phyloP scores from a whole-genome alignment of 495 filamentous ascomycete species.

The Sabuloglossum arenarium region DNA sequence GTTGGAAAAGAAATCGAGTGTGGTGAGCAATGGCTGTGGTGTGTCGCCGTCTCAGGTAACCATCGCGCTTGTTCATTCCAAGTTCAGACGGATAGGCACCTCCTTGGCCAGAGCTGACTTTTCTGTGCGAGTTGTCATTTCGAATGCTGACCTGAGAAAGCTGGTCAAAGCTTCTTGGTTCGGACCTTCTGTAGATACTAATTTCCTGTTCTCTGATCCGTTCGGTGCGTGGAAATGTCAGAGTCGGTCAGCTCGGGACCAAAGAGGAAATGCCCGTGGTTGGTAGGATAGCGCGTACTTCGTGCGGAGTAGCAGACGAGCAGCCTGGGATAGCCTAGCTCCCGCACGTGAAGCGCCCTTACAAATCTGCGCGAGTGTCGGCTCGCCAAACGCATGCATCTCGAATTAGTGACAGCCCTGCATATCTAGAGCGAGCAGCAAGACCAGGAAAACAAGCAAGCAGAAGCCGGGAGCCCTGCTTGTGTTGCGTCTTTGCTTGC shows the following conservation, averaged over 20 bases:
- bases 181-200: too few species aligned
- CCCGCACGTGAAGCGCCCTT: not conserved
- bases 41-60: not conserved
- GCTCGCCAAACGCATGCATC: not conserved
- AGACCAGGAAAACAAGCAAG: too few species aligned
- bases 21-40: not conserved
- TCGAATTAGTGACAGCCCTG: slow-evolving; percentile 1
- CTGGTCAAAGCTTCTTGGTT: too few species aligned
- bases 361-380: not conserved
- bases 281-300: not conserved
- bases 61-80: not conserved
- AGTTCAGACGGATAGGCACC: not conserved
- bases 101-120: not conserved
- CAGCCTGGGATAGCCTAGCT: too few species aligned
- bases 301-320: too few species aligned
- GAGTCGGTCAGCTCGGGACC: not conserved
- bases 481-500: too few species aligned
- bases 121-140: too few species aligned
- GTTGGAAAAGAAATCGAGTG: not conserved
- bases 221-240: not conserved
- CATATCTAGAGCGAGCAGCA: too few species aligned
- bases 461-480: too few species aligned
- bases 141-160: not conserved
- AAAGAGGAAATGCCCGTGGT: too few species aligned
- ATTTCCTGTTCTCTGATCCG: not conserved